phyloP scores from a whole-genome alignment of 768 basidiomycete genomes.

The Suillus fuscotomentosus region DNA sequence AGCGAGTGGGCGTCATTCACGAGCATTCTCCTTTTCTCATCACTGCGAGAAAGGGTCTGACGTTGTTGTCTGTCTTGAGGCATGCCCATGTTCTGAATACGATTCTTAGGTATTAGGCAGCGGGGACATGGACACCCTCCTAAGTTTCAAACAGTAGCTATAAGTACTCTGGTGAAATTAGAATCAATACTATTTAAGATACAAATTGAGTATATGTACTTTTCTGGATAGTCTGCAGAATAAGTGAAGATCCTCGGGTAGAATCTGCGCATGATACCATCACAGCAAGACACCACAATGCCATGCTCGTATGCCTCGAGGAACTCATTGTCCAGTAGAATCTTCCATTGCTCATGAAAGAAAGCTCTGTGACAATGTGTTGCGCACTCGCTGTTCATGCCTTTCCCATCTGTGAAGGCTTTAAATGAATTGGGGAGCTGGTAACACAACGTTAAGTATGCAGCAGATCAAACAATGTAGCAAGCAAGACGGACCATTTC shows the following conservation, averaged over 20 bases:
- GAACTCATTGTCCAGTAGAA: conserved; percentile 21
- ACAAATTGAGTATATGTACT: conserved; percentile 17
- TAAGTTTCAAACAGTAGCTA: conserved; percentile 20
- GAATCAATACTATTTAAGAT: background rate
- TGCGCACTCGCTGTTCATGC: background rate
- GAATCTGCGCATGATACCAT: conserved; percentile 15
- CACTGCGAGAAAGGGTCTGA: background rate
- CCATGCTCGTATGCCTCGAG: conserved; percentile 18
- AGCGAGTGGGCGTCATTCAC: background rate
- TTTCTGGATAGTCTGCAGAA: conserved; percentile 27
- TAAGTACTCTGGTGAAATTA: conserved; percentile 14
- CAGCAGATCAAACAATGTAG: too few species aligned
- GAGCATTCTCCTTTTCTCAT: background rate
- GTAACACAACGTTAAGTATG: background rate
- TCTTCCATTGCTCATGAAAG: conserved; percentile 17
- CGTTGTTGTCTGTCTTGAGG: conserved; percentile 5
- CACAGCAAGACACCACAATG: conserved; percentile 14
- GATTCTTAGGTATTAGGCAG: conserved; percentile 16
- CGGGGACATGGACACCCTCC: conserved; percentile 28
- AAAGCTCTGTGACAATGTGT: conserved; percentile 18
- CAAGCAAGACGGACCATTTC: background rate
- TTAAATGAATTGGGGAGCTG: background rate
- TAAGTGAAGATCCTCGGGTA: conserved; percentile 23
- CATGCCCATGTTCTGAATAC: conserved; percentile 10
- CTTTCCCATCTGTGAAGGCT: background rate